These are phyloP conservation scores for Aspergillus transmontanensis DNA, from an alignment of 2,329 filamentous ascomycete genomes.

Conservation along the genomic window DNA sequence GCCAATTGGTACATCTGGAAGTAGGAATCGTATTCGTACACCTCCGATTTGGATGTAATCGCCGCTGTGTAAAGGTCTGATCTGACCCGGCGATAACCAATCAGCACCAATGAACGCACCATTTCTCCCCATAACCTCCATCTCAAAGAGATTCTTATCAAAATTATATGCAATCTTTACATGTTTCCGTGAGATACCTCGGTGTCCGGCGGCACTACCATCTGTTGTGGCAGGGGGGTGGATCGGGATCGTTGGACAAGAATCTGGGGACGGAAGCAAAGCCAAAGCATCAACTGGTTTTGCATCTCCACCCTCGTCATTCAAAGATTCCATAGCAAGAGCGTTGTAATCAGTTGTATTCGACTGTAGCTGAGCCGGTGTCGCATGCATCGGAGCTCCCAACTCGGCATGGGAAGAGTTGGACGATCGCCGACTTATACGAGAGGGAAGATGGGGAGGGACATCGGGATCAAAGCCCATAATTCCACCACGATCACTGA, in stretches of 20 bases:
- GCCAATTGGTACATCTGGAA: slow-evolving; percentile 54
- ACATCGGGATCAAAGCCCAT: slow-evolving; percentile 52
- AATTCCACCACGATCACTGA: slow-evolving; percentile 60
- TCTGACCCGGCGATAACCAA: slow-evolving; percentile 50
- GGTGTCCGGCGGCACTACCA: slow-evolving; percentile 53
- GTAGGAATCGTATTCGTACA: slow-evolving; percentile 59
- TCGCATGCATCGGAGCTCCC: slow-evolving; percentile 37
- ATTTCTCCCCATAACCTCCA: slow-evolving; percentile 62
- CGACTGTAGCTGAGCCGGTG: slow-evolving; percentile 41
- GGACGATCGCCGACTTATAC: slow-evolving; percentile 52
- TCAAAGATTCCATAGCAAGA: slow-evolving; percentile 48
- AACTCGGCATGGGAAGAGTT: slow-evolving; percentile 51
- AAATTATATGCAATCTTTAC: slow-evolving; percentile 64
- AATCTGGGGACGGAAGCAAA: slow-evolving; percentile 53
- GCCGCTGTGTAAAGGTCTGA: slow-evolving; percentile 56
- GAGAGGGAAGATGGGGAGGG: slow-evolving; percentile 41
- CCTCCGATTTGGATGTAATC: slow-evolving; percentile 62
- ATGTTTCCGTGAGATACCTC: slow-evolving; percentile 64
- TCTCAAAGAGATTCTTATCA: slow-evolving; percentile 58
- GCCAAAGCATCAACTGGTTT: slow-evolving; percentile 50
- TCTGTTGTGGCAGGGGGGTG: slow-evolving; percentile 55
- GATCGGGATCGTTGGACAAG: slow-evolving; percentile 61
- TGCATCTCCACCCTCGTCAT: slow-evolving; percentile 38
- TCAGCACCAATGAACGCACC: slow-evolving; percentile 59
- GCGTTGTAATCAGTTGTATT: slow-evolving; percentile 48